Evolutionary conservation across 176 grass and related monocot genomes (phyloP), one percentile per base, ranked within the genome.

Genomic region (Guadua angustifolia): DNA sequence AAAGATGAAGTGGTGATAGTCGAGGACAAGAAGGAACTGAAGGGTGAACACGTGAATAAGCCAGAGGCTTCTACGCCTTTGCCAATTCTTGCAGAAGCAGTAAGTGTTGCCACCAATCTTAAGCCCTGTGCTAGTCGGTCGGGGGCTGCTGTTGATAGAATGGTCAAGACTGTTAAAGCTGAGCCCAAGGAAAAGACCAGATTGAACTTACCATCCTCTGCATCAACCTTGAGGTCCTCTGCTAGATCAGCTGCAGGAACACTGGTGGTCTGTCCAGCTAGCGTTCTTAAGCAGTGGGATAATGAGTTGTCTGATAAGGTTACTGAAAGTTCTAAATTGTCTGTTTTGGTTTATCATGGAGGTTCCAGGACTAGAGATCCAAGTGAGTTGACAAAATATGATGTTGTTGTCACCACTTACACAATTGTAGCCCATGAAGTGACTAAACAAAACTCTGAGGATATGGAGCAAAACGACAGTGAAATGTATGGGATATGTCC

Each of bases 381-480:
- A 79, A 85, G 63, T 64, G 91, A 95, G 43, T 68, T 98, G 42
- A 62, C 92, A 79, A 98, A 59, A 86, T 98, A 91, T 86, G 91
- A 98, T 84, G 89, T 98, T 66, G 95, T 98, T 66, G 95, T 98
- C 21, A 98, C 95, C 18, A 98, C 95, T 49, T 98, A 98, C 70
- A 82, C 93, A 65, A 92, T 93, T 79, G 92, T 98, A 38, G 87
- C 89, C 75, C 75, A 93, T 82, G 95, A 98, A 85, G 92, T 95
- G 24, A 91, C 95, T 47, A 92, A 86, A 84, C 82, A 93, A 82
- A 81, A 78, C 44, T 82, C 83, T 82, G 86, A 90, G 3, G 88
- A 91, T 19, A 90, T 76, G 52, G 89, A 94, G 51, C 61, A 85
- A 79, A 88, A 95, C 35, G 74, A 90, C 9, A 51, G 61, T 69